These are phyloP conservation scores for Penicillium egyptiacum DNA, from an alignment of 495 filamentous ascomycete genomes.

Conservation along the genomic window DNA sequence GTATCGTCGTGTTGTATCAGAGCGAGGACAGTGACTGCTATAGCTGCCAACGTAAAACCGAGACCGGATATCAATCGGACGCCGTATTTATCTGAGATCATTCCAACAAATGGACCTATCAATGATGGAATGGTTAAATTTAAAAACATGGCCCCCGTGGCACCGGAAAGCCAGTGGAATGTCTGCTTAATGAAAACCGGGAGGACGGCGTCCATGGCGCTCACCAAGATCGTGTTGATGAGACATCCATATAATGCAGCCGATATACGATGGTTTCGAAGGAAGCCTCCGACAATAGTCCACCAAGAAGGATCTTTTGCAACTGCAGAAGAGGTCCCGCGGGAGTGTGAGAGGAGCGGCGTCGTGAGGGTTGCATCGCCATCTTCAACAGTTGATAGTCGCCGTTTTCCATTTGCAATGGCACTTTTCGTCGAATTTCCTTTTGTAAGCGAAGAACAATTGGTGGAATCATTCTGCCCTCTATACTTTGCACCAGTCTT, in stretches of 20 bases:
- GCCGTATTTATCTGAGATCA: conserved; percentile 8
- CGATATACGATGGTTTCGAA: background rate
- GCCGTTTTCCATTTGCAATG: conserved; percentile 1
- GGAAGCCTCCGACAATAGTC: conserved; percentile 7
- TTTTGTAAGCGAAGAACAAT: background rate
- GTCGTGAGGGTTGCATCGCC: background rate
- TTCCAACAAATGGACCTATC: conserved; percentile 7
- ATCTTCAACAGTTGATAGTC: conserved; percentile 2
- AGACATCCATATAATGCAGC: conserved; percentile 11
- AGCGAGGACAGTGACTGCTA: conserved; percentile 1
- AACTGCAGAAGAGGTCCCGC: background rate
- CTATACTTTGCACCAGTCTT: conserved; percentile 1
- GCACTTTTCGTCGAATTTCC: background rate
- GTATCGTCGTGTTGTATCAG: background rate
- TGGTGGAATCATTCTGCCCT: background rate
- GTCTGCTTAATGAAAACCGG: conserved; percentile 9
- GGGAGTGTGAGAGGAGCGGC: background rate
- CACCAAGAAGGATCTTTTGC: conserved; percentile 1
- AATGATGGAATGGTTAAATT: conserved; percentile 11
- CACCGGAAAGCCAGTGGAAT: conserved; percentile 9
- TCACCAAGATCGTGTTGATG: conserved; percentile 6
- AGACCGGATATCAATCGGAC: background rate
- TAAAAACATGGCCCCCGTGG: conserved; percentile 7
- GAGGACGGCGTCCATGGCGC: conserved; percentile 8
- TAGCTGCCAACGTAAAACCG: background rate